phyloP scores from a whole-genome alignment of 2,329 filamentous ascomycete genomes.

The Blastomyces parvus region DNA sequence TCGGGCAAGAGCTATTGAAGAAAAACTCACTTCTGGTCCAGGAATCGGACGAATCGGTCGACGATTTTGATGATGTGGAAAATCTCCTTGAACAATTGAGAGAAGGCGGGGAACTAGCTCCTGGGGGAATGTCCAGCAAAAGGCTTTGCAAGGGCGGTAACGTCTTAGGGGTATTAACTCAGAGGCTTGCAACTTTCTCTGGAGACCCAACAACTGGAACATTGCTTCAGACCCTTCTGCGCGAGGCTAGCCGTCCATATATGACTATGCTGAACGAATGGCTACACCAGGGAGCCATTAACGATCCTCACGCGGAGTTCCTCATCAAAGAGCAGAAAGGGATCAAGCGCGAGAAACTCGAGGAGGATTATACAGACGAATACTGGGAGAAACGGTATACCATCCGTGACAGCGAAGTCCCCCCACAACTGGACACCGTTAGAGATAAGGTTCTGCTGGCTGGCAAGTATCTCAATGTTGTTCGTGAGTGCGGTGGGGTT shows the following conservation, averaged over 20 bases:
- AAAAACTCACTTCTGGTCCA: slow-evolving; percentile 74
- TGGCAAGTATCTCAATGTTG: slow-evolving; percentile 96
- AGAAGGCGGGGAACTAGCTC: slow-evolving; percentile 72
- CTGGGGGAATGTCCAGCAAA: slow-evolving; percentile 70
- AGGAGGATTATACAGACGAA: slow-evolving; percentile 96
- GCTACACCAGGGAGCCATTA: slow-evolving; percentile 92
- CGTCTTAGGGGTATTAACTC: slow-evolving; percentile 79
- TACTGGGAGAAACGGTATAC: slow-evolving; percentile 99
- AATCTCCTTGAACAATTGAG: slow-evolving; percentile 84
- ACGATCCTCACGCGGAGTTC: slow-evolving; percentile 88
- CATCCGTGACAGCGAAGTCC: slow-evolving; percentile 80
- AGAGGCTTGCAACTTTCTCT: slow-evolving; percentile 76
- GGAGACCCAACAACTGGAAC: slow-evolving; percentile 82
- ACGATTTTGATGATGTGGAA: slow-evolving; percentile 76
- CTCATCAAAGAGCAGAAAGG: slow-evolving; percentile 93
- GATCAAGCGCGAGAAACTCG: slow-evolving; percentile 78
- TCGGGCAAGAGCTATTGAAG: slow-evolving; percentile 79
- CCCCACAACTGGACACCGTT: slow-evolving; percentile 79
- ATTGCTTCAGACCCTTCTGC: slow-evolving; percentile 68
- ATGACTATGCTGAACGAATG: slow-evolving; percentile 99
- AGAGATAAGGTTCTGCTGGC: slow-evolving; percentile 92
- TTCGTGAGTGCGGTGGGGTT: slow-evolving; percentile 91
- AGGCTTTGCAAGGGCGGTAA: slow-evolving; percentile 96
- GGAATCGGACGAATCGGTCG: slow-evolving; percentile 59
- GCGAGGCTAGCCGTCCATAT: slow-evolving; percentile 85